Evolutionary conservation across 805 yeast genomes (phyloP).

Genomic region (Barnettozyma pratensis): DNA sequence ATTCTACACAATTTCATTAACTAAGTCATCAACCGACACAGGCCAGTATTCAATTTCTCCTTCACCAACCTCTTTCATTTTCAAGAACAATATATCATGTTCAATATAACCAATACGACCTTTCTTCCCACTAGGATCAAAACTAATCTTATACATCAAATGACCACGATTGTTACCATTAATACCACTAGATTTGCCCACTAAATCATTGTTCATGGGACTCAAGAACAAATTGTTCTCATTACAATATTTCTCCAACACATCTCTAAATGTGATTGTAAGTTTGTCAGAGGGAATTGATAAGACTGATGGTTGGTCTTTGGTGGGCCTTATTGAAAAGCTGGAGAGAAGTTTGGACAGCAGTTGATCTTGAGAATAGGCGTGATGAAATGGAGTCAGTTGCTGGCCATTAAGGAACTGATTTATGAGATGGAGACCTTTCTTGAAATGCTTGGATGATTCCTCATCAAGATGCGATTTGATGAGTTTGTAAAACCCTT

Average conservation of each 20-base stretch:
- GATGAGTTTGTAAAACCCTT: constrained; percentile 22
- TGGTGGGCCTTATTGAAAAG: neutral
- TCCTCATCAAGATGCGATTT: constrained; percentile 5
- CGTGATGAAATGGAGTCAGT: neutral
- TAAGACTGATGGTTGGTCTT: neutral
- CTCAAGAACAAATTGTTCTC: constrained; percentile 35
- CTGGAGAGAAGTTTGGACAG: neutral
- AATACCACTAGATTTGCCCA: constrained; percentile 28
- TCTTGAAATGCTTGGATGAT: neutral
- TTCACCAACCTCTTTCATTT: constrained; percentile 10
- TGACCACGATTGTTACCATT: constrained; percentile 13
- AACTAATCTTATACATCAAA: constrained; percentile 38
- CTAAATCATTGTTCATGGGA: constrained; percentile 16
- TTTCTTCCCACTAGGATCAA: constrained; percentile 27
- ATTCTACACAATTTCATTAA: neutral
- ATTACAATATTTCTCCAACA: constrained; percentile 57
- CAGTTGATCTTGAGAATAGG: neutral
- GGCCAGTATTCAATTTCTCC: constrained; percentile 27
- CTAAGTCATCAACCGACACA: constrained; percentile 29
- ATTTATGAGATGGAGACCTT: constrained; percentile 27
- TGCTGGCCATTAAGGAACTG: constrained; percentile 15
- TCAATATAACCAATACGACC: constrained; percentile 44
- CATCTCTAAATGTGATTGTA: constrained; percentile 53
- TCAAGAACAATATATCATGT: constrained; percentile 62
- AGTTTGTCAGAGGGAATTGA: constrained; percentile 36